Base-by-base conservation (phyloP, 345 rosid genomes). In the Heritiera littoralis region DNA sequence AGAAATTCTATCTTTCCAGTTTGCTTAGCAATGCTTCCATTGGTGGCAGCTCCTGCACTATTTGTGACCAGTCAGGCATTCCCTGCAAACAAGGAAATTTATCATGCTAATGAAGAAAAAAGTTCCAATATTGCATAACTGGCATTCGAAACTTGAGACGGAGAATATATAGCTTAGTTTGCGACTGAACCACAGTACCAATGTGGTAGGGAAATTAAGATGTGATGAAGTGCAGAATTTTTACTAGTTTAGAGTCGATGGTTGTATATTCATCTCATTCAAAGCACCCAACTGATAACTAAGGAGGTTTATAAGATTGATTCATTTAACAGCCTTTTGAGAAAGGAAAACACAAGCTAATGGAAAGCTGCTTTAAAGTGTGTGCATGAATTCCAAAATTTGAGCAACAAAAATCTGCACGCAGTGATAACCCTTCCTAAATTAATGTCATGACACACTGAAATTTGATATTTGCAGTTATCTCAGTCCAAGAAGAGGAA, bases 1-100 rank as follows among this genome's bases (percentile, higher is more conserved):
- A 64, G 73, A 75, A 82, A 66, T 75, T 66, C 84, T 88, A 95
- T 83, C 91, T 87, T 84, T 93, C 97, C 64, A 95, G 86, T 87
- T 92, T 95, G 85, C 99, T 93, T 20, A 95, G 82, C 81, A 95
- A 83, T 35, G 96, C 94, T 51, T 95, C 97, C 90, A 90, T 85
- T 5, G 89, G 83, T 15, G 97, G 97, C 72, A 93, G 88, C 86
- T 93, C 98, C 76, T 85, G 83, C 74, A 89, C 78, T 61, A 95
- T 91, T 86, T 95, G 91, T 76, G 83, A 84, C 98, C 98, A 92
- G 80, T 90, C 93, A 17, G 98, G 98, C 94, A 92, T 90, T 71
- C 98, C 99, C 97, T 92, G 88, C 32, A 32, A 41, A 77, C 59
- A 48, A 46, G 46, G 15, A 76, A 61, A 56, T 2, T 5, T 4